Conservation (phyloP, 768 basidiomycete genomes). For the Lepiota venenata region DNA sequence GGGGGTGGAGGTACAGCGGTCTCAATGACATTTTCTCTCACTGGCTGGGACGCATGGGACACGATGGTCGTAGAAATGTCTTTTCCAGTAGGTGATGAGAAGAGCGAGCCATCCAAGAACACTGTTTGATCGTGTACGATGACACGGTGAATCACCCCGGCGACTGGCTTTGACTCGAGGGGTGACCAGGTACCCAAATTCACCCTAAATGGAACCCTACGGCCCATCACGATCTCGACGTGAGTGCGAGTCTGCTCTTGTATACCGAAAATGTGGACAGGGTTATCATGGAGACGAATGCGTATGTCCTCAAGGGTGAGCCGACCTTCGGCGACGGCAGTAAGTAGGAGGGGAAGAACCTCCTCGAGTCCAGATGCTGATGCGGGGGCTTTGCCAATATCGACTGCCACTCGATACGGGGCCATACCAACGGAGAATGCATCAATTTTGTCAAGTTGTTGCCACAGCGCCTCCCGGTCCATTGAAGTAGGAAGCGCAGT, state of each 20-base stretch:
- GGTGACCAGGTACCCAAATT: conserved; percentile 77
- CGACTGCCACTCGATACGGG: conserved; percentile 72
- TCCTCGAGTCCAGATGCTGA: conserved; percentile 84
- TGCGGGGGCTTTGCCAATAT: conserved; percentile 56
- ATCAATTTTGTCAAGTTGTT: conserved; percentile 80
- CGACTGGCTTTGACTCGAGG: conserved; percentile 54
- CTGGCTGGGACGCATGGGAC: conserved; percentile 29
- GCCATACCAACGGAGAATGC: conserved; percentile 86
- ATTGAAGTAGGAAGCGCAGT: conserved; percentile 64
- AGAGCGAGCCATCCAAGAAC: conserved; percentile 81
- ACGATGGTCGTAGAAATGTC: conserved; percentile 68
- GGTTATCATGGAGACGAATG: conserved; percentile 86
- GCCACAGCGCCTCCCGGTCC: conserved; percentile 85
- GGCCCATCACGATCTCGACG: conserved; percentile 90
- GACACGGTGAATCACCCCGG: conserved; percentile 86
- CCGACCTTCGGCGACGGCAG: conserved; percentile 76
- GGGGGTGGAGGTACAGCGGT: conserved; percentile 21
- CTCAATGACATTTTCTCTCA: conserved; percentile 7
- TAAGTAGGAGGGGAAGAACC: conserved; percentile 81
- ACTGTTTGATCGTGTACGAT: conserved; percentile 86
- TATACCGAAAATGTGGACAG: conserved; percentile 85
- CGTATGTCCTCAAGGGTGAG: conserved; percentile 83
- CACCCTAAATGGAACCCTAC: conserved; percentile 55
- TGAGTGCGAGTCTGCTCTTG: conserved; percentile 84
- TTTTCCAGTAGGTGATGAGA: conserved; percentile 55